Evolutionary conservation across 2,329 filamentous ascomycete genomes (phyloP).

Genomic region (Fusarium humuli): DNA sequence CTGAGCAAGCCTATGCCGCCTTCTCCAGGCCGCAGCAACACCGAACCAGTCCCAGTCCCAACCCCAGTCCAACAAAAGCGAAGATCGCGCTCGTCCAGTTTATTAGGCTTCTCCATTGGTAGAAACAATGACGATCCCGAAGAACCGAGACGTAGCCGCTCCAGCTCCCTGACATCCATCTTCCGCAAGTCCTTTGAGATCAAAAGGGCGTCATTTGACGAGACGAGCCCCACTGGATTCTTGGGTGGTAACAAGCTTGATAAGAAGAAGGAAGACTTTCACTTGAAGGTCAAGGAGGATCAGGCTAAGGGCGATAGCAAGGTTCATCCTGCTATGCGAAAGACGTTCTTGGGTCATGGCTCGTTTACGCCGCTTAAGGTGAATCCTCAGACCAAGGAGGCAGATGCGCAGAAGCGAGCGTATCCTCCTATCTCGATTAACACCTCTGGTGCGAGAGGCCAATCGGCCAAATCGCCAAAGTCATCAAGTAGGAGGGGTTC

Average conservation of each 20-base stretch:
- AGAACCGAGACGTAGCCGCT: constrained; percentile 48
- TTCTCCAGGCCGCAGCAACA: constrained; percentile 37
- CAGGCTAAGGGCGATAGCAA: constrained; percentile 44
- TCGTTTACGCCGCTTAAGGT: constrained; percentile 48
- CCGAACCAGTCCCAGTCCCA: constrained; percentile 16
- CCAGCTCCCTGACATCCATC: constrained; percentile 53
- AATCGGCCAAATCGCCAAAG: constrained; percentile 46
- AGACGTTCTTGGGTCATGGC: constrained; percentile 42
- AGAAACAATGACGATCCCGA: constrained; percentile 39
- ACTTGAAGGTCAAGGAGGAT: constrained; percentile 45
- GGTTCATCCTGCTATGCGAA: constrained; percentile 53
- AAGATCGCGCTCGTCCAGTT: constrained; percentile 45
- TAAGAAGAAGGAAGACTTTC: constrained; percentile 52
- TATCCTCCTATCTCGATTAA: constrained; percentile 55
- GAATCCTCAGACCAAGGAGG: constrained; percentile 35
- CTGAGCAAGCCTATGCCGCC: constrained; percentile 51
- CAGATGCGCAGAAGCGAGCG: constrained; percentile 45
- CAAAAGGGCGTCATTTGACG: constrained; percentile 50
- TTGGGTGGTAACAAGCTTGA: constrained; percentile 58
- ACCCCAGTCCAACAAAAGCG: constrained; percentile 29
- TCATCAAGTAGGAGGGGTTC: constrained; percentile 48
- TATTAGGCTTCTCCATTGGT: constrained; percentile 43
- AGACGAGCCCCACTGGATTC: constrained; percentile 51
- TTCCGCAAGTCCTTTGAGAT: constrained; percentile 53
- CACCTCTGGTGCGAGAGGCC: constrained; percentile 44